Percentiles rank a stretch among this genome's conserved stretches.
Conservation (phyloP, 805 yeast genomes). For the Kurtzmaniella fragi region DNA sequence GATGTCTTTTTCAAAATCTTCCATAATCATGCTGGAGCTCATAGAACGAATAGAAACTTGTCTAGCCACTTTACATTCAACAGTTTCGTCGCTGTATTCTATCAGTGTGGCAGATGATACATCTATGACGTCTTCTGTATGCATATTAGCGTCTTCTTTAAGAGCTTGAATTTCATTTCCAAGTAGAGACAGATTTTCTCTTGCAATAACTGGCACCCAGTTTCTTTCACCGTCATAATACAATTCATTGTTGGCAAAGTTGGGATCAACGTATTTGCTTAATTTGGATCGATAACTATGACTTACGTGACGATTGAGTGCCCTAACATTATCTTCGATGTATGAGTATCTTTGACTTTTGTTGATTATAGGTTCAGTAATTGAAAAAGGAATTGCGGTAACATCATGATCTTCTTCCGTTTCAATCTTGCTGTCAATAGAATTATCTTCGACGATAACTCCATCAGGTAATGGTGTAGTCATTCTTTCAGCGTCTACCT, state of each 20-base stretch:
- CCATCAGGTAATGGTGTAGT: not conserved
- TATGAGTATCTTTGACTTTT: not conserved
- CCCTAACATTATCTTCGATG: constrained; percentile 1
- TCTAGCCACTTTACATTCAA: constrained; percentile 2
- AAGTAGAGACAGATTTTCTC: constrained; percentile 20
- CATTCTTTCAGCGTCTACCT: not conserved
- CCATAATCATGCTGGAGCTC: constrained; percentile 21
- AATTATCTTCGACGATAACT: not conserved
- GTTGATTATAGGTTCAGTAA: not conserved
- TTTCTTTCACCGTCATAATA: constrained; percentile 18
- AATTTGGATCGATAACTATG: constrained; percentile 3
- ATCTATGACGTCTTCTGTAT: constrained; percentile 7
- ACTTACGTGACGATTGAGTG: constrained; percentile 2
- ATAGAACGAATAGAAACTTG: constrained; percentile 20
- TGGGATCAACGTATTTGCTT: not conserved
- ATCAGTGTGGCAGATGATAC: constrained; percentile 2
- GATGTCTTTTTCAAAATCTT: constrained; percentile 24
- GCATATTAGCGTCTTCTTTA: constrained; percentile 13
- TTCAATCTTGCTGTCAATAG: no score
- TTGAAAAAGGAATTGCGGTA: constrained; percentile 1
- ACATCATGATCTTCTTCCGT: not conserved
- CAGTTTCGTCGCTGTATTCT: constrained; percentile 2
- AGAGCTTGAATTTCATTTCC: constrained; percentile 17
- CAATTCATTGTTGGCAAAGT: constrained; percentile 4
- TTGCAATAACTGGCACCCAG: constrained; percentile 17